A percentile compares a stretch with the other conserved stretches of the same genome.
Evolutionary conservation across 1,139 yeast species (phyloP).

Genomic region (Taphrina flavorubra): DNA sequence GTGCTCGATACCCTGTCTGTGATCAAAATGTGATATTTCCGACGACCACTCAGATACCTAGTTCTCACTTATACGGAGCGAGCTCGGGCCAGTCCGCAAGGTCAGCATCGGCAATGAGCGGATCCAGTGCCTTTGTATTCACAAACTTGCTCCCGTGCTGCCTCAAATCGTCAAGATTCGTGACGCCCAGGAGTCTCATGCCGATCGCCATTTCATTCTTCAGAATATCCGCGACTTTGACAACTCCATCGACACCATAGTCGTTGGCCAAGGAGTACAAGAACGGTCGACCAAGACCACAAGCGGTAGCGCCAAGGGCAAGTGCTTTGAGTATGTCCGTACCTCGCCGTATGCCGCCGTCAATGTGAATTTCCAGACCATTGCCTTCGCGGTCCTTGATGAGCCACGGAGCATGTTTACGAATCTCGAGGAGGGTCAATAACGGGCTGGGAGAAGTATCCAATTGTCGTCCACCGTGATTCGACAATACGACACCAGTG

Average conservation of each 20-base stretch:
- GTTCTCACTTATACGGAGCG: background rate
- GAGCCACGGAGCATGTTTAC: constrained; percentile 55
- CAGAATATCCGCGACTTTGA: constrained; percentile 18
- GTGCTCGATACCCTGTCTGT: too few species aligned
- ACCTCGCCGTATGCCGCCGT: constrained; percentile 65
- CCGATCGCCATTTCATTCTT: constrained; percentile 27
- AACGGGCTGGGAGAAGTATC: constrained; percentile 60
- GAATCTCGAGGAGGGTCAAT: constrained; percentile 59
- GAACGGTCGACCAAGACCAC: constrained; percentile 62
- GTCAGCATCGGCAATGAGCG: constrained; percentile 14
- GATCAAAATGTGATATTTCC: too few species aligned
- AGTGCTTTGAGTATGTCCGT: constrained; percentile 62
- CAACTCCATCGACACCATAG: constrained; percentile 50
- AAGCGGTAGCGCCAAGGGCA: constrained; percentile 64
- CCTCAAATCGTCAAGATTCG: constrained; percentile 12
- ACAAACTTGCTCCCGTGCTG: constrained; percentile 11
- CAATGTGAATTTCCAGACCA: constrained; percentile 57
- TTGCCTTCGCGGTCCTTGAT: constrained; percentile 47
- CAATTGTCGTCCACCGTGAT: constrained; percentile 64
- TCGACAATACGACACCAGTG: constrained; percentile 61
- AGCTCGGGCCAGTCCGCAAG: background rate
- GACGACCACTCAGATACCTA: background rate
- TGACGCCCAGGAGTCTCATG: constrained; percentile 32
- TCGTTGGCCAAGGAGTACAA: constrained; percentile 64
- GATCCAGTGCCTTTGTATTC: constrained; percentile 28